Conservation (phyloP, 192 early-diverging fungal genomes). For the Physocladia obscura region DNA sequence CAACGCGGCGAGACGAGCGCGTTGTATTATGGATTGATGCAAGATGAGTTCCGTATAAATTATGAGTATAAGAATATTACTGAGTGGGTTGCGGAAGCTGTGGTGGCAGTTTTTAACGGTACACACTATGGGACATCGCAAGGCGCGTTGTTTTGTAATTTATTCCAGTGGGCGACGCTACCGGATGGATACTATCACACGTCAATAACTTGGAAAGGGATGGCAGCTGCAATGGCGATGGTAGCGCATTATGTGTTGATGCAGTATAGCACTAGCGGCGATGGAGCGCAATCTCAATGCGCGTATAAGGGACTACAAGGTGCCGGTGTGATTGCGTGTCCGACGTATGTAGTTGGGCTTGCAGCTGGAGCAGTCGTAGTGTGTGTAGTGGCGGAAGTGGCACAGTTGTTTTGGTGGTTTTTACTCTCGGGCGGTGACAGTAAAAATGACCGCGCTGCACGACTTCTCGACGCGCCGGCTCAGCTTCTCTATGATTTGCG, state of each 20-base stretch:
- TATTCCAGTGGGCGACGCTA: conserved; percentile 7
- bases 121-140: neutral
- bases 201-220: neutral
- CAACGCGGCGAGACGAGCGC: neutral
- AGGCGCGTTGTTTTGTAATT: neutral
- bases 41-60: neutral
- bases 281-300: neutral
- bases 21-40: neutral
- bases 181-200: conserved; percentile 16
- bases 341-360: neutral
- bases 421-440: neutral
- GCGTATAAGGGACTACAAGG: neutral
- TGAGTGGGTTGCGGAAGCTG: neutral
- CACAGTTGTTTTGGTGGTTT: conserved; percentile 19
- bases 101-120: neutral
- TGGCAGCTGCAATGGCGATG: conserved; percentile 5
- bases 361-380: neutral
- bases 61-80: neutral
- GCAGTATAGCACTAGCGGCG: neutral
- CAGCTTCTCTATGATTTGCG: neutral
- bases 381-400: neutral
- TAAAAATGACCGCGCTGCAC: neutral
- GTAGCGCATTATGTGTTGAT: conserved; percentile 4
- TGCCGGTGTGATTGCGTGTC: neutral
- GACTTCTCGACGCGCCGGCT: neutral